Evolutionary conservation across 179 eudicot species (phyloP), one percentile per base, ranked within the genome.

Genomic region (Beta lomatogona): DNA sequence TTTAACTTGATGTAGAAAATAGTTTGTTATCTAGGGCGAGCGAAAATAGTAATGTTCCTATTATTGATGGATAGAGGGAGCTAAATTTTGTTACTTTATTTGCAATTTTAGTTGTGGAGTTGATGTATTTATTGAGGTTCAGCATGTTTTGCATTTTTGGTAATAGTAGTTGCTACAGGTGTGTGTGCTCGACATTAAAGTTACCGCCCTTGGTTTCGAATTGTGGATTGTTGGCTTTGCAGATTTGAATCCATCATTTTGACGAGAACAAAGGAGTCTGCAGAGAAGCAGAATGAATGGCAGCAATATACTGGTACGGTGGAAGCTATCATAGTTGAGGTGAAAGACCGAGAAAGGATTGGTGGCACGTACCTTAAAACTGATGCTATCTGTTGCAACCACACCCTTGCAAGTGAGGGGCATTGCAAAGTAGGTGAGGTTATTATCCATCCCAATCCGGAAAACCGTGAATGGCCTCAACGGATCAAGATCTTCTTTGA

Each of bases 261-360:
- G 76, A 80, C 66, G 81, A 88, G 99, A 83, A 88, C 97, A 44
- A 89, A 88, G 70, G 95, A 94, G 84, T 86, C 90, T 4, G 91
- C 95, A 46, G 86, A 91, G 58, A 88, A 87, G 85, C 92, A 89
- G 82, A 93, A 89, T 80, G 91, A n/a, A 19, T 91, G 91, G 97
- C 96, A 92, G 83, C 91, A 85, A 81, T 80, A 76, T 78, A 89
- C 97, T 78, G 91, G 97, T 69, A 81, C 90, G 57, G 88, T 95
- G 75, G 97, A 95, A 86, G 95, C 99, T 55, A 92, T 95, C 71
- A 84, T 95, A 77, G 89, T 95, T 78, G 98, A 95, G 94, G 97
- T 93, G 78, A 91, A 92, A 80, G 98, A 95, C 89, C 84, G 97
- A 71, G 97, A 88, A 80, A 92, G 89, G 86, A 90, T 95, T 65